Percentiles rank a stretch among this genome's conserved stretches.
phyloP scores from a whole-genome alignment of 805 yeast genomes.

The Vanderwaltozyma polyspora region DNA sequence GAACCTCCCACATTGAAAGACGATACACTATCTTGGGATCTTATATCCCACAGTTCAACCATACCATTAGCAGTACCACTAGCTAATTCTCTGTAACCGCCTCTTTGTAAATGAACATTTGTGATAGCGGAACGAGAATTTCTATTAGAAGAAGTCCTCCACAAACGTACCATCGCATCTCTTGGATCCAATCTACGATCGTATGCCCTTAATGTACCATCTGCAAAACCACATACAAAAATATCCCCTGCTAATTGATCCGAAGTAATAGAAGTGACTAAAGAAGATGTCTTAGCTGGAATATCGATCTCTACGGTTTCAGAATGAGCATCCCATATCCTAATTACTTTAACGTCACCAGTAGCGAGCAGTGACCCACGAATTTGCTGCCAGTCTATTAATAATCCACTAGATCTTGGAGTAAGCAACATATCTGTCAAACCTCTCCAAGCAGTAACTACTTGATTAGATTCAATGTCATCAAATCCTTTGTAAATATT shows the following conservation, averaged over 20 bases:
- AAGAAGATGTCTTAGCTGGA: slow-evolving; percentile 81
- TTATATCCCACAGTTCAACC: slow-evolving; percentile 84
- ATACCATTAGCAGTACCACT: slow-evolving; percentile 76
- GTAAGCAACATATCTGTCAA: slow-evolving; percentile 74
- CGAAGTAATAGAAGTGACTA: slow-evolving; percentile 82
- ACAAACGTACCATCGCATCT: slow-evolving; percentile 73
- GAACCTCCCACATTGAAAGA: slow-evolving; percentile 45
- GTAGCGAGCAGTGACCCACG: slow-evolving; percentile 84
- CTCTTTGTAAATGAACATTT: slow-evolving; percentile 90
- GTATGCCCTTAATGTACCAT: slow-evolving; percentile 78
- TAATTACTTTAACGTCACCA: slow-evolving; percentile 85
- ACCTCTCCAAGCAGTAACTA: slow-evolving; percentile 87
- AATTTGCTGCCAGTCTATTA: slow-evolving; percentile 95
- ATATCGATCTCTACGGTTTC: slow-evolving; percentile 79
- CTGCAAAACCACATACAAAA: slow-evolving; percentile 85
- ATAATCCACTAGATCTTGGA: slow-evolving; percentile 69
- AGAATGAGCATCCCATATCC: slow-evolving; percentile 95
- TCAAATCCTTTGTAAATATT: slow-evolving; percentile 74
- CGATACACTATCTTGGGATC: slow-evolving; percentile 59
- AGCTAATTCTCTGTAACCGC: slow-evolving; percentile 83
- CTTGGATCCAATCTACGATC: slow-evolving; percentile 80
- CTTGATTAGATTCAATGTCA: slow-evolving; percentile 39
- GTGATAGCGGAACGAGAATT: slow-evolving; percentile 49
- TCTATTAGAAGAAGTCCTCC: slow-evolving; percentile 47
- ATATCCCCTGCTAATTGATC: slow-evolving; percentile 93